Evolutionary conservation across 106 monocot genomes (phyloP), one percentile per base, ranked within the genome.

Genomic region (Dioscorea dumetorum): DNA sequence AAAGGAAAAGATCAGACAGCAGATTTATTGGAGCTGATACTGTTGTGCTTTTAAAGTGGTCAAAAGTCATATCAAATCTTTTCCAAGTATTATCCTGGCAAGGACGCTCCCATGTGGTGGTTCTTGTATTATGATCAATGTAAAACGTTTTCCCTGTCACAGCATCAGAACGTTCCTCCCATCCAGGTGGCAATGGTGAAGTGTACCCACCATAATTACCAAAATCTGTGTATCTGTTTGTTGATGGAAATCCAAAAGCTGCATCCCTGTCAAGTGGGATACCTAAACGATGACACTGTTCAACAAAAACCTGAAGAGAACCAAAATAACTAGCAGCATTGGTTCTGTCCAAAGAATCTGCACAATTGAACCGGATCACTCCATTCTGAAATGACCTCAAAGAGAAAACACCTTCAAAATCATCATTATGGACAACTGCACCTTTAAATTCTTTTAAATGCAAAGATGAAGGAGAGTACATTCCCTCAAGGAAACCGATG

Each of bases 281-380:
- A 48, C 89, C 83, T 70, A 93, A 72, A 24, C 83, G 78, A 70
- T 71, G 79, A 70, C 99, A 99, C 63, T 99, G 99, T 76, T 99
- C 99, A 19, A 83, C 90, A 83, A 99, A 99, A 75, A 93, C 90
- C 80, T 99, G 99, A 68, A 99, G 83, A 66, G 87, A 80, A 18
- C 99, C 90, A 79, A 99, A 99, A 80, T 67, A 99, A 59, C 99
- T 99, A 35, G 99, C 99, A 63, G 99, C 99, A 76, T 99, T 99
- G 28, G 99, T 99, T 83, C 99, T 82, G 52, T 99, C 99, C 67
- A 99, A 75, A 18, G 99, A 99, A 72, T 99, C 99, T 33, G 99
- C 99, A 78, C 99, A 99, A 67, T 99, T 99, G 76, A 83, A 99
- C 16, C 99, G 86, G 70, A 99, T 83, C 14, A 99, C 87, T 23